phyloP scores from a whole-genome alignment of 108 stramenopile species.

The Stephanodiscus minutulus region DNA sequence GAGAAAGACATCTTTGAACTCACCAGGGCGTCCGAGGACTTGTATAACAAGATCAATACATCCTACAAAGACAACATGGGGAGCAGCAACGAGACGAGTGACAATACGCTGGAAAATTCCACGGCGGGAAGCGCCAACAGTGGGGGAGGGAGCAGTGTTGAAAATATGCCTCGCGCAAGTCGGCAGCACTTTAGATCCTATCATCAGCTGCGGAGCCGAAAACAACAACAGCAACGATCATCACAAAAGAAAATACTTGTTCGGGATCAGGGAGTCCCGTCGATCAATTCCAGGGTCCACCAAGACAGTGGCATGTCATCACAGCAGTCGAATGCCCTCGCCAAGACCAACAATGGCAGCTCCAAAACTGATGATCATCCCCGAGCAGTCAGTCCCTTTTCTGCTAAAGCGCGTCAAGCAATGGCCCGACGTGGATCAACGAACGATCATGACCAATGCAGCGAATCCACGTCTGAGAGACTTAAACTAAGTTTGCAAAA shows the following conservation, averaged over 20 bases:
- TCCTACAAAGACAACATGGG: neutral
- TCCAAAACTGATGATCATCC: neutral
- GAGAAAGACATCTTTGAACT: neutral
- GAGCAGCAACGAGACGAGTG: neutral
- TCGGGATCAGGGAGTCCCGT: neutral
- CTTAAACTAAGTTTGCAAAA: conserved; percentile 16
- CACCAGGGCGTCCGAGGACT: neutral
- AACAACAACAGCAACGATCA: neutral
- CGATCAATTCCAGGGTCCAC: neutral
- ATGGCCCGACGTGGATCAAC: neutral
- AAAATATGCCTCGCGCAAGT: conserved; percentile 2
- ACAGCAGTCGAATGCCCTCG: neutral
- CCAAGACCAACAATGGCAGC: neutral
- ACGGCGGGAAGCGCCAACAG: neutral
- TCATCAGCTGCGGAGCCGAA: neutral
- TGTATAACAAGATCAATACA: neutral
- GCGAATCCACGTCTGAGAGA: neutral
- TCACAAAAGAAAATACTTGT: neutral
- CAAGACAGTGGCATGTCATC: neutral
- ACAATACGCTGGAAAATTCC: neutral
- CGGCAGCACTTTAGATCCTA: neutral
- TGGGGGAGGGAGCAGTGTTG: conserved; percentile 9
- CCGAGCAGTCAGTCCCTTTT: conserved; percentile 18
- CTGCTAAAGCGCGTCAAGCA: conserved; percentile 13
- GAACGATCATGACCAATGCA: neutral